Evolutionary conservation across 225 moss, liverwort and hornwort genomes (phyloP).

Genomic region (Takakia lepidozioides): DNA sequence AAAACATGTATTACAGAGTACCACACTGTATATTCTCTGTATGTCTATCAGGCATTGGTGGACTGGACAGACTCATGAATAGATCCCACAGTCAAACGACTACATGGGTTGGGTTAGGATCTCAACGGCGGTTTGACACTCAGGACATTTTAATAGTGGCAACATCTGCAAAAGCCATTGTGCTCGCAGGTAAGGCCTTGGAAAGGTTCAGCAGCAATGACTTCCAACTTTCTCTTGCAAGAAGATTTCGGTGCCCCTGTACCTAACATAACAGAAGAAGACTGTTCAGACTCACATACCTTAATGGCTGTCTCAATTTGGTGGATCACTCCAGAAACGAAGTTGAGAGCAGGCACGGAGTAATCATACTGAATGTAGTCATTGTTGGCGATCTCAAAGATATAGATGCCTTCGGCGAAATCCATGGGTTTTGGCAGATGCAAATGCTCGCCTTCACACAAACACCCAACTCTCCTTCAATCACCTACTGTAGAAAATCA

Average conservation of each 20-base stretch:
- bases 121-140: too few relatives aligned
- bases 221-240: not conserved
- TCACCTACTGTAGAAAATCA: too few relatives aligned
- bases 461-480: too few relatives aligned
- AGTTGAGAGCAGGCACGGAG: not conserved
- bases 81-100: too few relatives aligned
- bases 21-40: too few relatives aligned
- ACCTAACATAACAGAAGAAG: not conserved
- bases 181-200: too few relatives aligned
- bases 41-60: too few relatives aligned
- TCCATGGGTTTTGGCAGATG: slow-evolving; percentile 8
- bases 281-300: slow-evolving; percentile 1
- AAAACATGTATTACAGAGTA: too few relatives aligned
- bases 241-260: not conserved
- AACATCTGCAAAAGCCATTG: too few relatives aligned
- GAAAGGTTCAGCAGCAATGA: not conserved
- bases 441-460: not conserved
- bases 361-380: slow-evolving; percentile 1
- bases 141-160: too few relatives aligned
- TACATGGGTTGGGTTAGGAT: too few relatives aligned
- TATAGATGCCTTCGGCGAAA: slow-evolving; percentile 25
- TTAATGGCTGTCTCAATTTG: slow-evolving; percentile 5
- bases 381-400: slow-evolving; percentile 33
- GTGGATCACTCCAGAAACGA: slow-evolving; percentile 10
- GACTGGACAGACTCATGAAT: too few relatives aligned